These are phyloP conservation scores for Leishmania major DNA, from an alignment of 208 protist genomes.

Conservation along the genomic window DNA sequence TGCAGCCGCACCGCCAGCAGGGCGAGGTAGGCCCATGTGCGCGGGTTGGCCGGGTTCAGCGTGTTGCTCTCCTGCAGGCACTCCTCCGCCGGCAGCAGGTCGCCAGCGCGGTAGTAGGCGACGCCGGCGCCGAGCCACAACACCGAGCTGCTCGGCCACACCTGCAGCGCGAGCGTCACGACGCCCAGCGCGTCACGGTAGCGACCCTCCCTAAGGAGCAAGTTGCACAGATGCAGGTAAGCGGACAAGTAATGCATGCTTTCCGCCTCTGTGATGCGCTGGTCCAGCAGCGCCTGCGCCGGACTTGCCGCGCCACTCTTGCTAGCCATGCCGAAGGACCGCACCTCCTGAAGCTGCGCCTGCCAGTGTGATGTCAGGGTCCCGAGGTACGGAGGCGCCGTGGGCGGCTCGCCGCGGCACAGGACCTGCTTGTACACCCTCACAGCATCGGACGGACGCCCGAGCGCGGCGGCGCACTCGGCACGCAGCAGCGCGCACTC, in stretches of 20 bases:
- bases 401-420: slow-evolving; percentile 23
- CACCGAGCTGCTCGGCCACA: slow-evolving; percentile 73
- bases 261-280: slow-evolving; percentile 18
- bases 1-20: slow-evolving; percentile 47
- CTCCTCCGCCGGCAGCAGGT: slow-evolving; percentile 74
- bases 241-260: slow-evolving; percentile 16
- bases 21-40: slow-evolving; percentile 87
- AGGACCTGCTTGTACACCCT: slow-evolving; percentile 61
- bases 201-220: slow-evolving; percentile 65
- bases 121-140: slow-evolving; percentile 90
- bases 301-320: neutral
- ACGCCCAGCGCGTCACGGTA: slow-evolving; percentile 82
- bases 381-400: slow-evolving; percentile 23
- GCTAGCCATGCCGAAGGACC: neutral
- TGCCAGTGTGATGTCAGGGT: slow-evolving; percentile 26
- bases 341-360: neutral
- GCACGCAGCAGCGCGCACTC: slow-evolving; percentile 64
- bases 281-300: neutral
- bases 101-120: slow-evolving; percentile 77
- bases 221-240: slow-evolving; percentile 82
- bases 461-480: slow-evolving; percentile 58
- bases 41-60: slow-evolving; percentile 82
- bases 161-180: slow-evolving; percentile 66
- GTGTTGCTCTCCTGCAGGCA: slow-evolving; percentile 90
- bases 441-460: slow-evolving; percentile 53